Conservation (phyloP, 768 basidiomycete species). For the Naematelia aurantialba region DNA sequence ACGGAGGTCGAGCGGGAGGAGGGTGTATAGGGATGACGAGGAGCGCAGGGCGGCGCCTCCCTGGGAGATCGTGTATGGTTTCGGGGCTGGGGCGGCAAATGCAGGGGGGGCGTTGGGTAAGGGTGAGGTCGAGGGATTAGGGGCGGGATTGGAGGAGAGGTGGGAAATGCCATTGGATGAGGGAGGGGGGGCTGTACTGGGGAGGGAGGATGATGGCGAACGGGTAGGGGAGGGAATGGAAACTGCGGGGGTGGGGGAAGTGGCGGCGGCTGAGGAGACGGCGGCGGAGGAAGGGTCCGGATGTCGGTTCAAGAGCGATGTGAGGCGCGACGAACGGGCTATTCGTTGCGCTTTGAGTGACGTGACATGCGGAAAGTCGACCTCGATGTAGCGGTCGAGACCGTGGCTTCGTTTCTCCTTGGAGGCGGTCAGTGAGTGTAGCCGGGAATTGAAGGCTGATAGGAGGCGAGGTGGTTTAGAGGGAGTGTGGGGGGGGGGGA, state of each 20-base stretch:
- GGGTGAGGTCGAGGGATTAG: no score
- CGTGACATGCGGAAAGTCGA: constrained; percentile 87
- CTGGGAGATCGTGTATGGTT: constrained; percentile 30
- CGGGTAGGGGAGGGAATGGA: neutral
- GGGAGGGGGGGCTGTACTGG: neutral
- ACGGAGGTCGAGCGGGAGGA: constrained; percentile 76
- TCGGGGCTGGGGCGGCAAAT: neutral
- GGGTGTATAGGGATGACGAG: constrained; percentile 57
- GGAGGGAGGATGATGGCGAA: neutral
- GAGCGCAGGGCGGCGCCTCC: constrained; percentile 54
- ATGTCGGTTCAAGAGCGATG: constrained; percentile 11
- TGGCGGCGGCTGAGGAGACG: neutral
- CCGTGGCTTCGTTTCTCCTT: neutral
- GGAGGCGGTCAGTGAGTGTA: neutral
- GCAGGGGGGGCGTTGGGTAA: constrained; percentile 1
- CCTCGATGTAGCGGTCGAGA: constrained; percentile 69
- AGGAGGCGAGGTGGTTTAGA: neutral
- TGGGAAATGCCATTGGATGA: no score
- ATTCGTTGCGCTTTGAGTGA: constrained; percentile 60
- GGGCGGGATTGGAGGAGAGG: no score
- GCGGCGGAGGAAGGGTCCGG: neutral
- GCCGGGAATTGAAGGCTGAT: neutral
- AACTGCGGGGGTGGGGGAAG: neutral
- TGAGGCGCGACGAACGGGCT: constrained; percentile 30
- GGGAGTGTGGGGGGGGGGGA: no score